Conservation (phyloP, 495 filamentous ascomycete species). For the Podospora pseudopauciseta region DNA sequence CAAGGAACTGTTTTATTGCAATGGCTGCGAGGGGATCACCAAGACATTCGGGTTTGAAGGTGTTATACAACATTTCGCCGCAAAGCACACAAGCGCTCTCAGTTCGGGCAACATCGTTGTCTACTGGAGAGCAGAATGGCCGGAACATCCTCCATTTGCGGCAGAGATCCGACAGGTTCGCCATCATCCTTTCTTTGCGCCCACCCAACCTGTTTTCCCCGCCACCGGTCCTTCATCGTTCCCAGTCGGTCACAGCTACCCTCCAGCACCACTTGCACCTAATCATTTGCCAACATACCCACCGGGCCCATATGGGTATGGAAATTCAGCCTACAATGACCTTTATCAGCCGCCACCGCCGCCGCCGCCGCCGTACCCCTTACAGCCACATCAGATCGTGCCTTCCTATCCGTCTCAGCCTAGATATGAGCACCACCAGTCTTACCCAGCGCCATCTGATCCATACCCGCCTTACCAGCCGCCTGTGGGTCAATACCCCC, state of each 20-base stretch:
- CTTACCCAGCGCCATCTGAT: constrained; percentile 27
- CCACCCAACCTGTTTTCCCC: constrained; percentile 5
- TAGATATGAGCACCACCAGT: constrained; percentile 25
- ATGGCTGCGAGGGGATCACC: constrained; percentile 56
- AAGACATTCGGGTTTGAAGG: constrained; percentile 71
- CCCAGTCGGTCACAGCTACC: constrained; percentile 36
- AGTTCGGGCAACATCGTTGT: constrained; percentile 66
- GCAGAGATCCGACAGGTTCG: constrained; percentile 47
- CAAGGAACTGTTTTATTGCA: constrained; percentile 73
- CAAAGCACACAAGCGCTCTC: constrained; percentile 68
- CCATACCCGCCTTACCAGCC: constrained; percentile 29
- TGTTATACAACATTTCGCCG: constrained; percentile 74
- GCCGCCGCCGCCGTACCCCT: neutral
- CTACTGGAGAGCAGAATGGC: constrained; percentile 77
- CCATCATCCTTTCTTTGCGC: neutral
- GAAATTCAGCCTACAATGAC: constrained; percentile 35
- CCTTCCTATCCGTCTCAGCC: constrained; percentile 30
- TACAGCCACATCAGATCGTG: constrained; percentile 32
- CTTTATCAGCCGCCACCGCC: constrained; percentile 29
- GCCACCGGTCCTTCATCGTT: constrained; percentile 10
- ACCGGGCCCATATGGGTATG: constrained; percentile 40
- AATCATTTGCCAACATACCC: constrained; percentile 32
- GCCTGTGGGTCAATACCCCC: constrained; percentile 22
- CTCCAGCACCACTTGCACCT: constrained; percentile 11
- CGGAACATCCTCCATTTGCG: constrained; percentile 65